Evolutionary conservation across 164 flowering plant species (phyloP), one percentile per base, ranked within the genome.

Genomic region (Chimonanthus praecox): DNA sequence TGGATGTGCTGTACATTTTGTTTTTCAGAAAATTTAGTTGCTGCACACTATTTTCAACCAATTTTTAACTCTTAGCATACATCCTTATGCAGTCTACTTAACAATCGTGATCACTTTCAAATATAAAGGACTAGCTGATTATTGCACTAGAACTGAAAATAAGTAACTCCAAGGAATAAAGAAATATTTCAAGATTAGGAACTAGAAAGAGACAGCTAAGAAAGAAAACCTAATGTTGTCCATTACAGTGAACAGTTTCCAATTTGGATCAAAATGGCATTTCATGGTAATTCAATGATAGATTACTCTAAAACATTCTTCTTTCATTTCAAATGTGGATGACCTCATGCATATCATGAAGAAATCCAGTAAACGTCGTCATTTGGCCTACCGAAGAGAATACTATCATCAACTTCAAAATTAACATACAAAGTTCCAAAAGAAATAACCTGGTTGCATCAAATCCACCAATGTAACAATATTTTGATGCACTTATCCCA

Each of bases 381-480:
- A 16, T 6, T 15, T 62, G 18, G 18, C 7, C 33, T 16, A 62
- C 18, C 8, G 7, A 62, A 11, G 8, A 62, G 13, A 65, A 65
- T 61, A 18, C 21, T n/a, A 62, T 10, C 65, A 62, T 10, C 16
- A 43, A 47, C 48, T 13, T 15, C 68, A 66, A 66, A 66, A 66
- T 10, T 66, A 48, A 66, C 68, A 44, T 66, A 66, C 68, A 66
- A 6, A 44, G 54, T 68, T n/a, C 54, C 70, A 69, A 64, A 50
- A 69, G 10, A 67, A 73, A 50, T 61, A 78, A 96, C 99, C 98
- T 94, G 71, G 98, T 90, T 63, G 99, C 99, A 83, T 96, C 97
- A 78, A 96, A 96, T 68, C 99, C 99, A 75, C 98, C 99, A 33
- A 96, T 78, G 58, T 96, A 96, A 79, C 95, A 84, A 73, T 96